Percentiles rank a stretch among this genome's conserved stretches.
These are phyloP conservation scores for Nicotiana tabacum DNA, from an alignment of 257 asterid species.

Conservation along the genomic window DNA sequence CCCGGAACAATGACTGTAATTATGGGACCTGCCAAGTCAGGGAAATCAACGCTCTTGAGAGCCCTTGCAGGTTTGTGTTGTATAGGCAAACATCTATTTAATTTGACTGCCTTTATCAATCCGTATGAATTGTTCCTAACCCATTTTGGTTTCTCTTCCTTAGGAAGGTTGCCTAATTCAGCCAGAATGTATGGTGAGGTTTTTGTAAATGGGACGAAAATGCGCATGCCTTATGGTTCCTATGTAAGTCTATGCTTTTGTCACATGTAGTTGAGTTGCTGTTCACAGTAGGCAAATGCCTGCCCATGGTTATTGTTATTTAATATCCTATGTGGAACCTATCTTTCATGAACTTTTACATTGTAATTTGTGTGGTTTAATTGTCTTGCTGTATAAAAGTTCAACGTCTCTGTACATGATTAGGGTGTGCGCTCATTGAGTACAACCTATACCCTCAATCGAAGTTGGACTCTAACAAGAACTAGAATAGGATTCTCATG, in stretches of 20 bases:
- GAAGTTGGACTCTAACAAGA: neutral
- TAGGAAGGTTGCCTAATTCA: conserved; percentile 82
- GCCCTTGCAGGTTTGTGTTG: conserved; percentile 76
- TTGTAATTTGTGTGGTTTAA: neutral
- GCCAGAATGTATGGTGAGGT: conserved; percentile 91
- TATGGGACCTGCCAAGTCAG: conserved; percentile 99
- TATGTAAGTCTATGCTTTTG: conserved; percentile 50
- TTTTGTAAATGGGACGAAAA: conserved; percentile 71
- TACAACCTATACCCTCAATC: neutral
- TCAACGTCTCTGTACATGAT: neutral
- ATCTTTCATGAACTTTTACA: neutral
- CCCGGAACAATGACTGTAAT: conserved; percentile 99
- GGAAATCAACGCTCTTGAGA: conserved; percentile 95
- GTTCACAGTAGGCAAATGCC: neutral
- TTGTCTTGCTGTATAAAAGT: neutral
- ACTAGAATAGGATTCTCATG: neutral
- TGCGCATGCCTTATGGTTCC: conserved; percentile 70
- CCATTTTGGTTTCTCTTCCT: conserved; percentile 20
- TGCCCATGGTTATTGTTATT: neutral
- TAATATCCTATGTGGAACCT: neutral
- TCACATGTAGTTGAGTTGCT: neutral
- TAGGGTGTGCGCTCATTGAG: neutral
- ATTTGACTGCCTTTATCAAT: neutral
- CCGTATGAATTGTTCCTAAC: conserved; percentile 1
- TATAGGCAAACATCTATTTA: neutral